Evolutionary conservation across 2,329 filamentous ascomycete genomes (phyloP).

Genomic region (Curvularia lunata): DNA sequence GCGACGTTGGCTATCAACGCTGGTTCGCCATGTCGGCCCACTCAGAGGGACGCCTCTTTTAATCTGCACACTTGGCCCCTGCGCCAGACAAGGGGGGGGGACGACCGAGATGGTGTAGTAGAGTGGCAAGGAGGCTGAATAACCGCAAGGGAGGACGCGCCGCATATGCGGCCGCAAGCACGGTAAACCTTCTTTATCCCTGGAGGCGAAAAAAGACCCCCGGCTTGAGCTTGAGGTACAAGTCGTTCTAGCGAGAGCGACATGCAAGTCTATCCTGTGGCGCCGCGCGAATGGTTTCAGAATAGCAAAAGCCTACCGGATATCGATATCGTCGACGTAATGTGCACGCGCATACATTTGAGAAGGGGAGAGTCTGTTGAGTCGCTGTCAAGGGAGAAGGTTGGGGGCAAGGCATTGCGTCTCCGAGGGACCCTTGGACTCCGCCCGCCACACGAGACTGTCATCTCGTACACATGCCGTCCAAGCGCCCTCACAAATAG

Average conservation of each 20-base stretch:
- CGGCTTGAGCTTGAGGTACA: not conserved
- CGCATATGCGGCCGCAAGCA: conserved; percentile 24
- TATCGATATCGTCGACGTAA: not conserved
- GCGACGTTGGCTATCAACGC: conserved; percentile 15
- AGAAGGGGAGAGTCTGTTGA: not conserved
- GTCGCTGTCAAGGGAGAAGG: not conserved
- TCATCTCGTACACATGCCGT: not conserved
- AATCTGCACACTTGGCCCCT: conserved; percentile 16
- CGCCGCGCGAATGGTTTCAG: not conserved
- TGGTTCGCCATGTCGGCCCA: conserved; percentile 11
- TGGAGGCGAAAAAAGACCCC: not conserved
- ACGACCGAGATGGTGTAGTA: not conserved
- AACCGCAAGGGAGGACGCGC: conserved; percentile 29
- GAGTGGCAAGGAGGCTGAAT: conserved; percentile 22
- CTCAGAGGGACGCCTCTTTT: conserved; percentile 1
- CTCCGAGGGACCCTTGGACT: not conserved
- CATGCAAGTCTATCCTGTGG: not conserved
- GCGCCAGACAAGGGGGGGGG: not conserved
- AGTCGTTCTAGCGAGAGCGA: not conserved
- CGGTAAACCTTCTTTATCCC: not conserved
- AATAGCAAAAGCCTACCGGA: not conserved
- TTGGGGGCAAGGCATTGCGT: not conserved
- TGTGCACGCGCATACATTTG: not conserved
- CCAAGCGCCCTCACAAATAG: conserved; percentile 5
- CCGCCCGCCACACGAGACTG: not conserved